phyloP scores from a whole-genome alignment of 768 basidiomycete genomes.

The Suillus brevipes region DNA sequence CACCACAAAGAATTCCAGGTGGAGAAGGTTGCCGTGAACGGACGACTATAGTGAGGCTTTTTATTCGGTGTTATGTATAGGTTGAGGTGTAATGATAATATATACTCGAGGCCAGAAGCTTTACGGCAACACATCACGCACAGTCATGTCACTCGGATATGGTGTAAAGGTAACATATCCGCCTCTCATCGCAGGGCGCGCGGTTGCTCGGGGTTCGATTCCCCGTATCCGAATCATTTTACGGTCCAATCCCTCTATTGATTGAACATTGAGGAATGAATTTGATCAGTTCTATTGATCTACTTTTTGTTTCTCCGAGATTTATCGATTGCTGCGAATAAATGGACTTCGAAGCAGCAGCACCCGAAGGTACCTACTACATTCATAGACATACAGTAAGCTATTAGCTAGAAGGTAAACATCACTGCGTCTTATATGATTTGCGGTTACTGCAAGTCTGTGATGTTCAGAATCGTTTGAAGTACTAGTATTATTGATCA shows the following conservation, averaged over 20 bases:
- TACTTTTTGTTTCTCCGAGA: background rate
- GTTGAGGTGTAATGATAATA: background rate
- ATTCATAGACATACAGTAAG: background rate
- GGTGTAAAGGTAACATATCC: slow-evolving; percentile 7
- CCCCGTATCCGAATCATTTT: slow-evolving; percentile 46
- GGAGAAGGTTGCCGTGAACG: slow-evolving; percentile 41
- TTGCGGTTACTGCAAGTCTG: background rate
- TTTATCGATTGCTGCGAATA: background rate
- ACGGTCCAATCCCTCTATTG: background rate
- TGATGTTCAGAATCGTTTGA: background rate
- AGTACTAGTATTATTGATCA: background rate
- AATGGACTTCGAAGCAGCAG: background rate
- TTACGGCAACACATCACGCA: background rate
- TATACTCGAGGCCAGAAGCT: background rate
- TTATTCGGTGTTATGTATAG: background rate
- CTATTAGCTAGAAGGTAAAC: background rate
- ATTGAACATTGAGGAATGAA: background rate
- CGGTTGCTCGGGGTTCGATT: slow-evolving; percentile 61
- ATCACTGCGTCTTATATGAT: background rate
- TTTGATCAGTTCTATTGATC: no score
- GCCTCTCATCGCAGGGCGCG: slow-evolving; percentile 18
- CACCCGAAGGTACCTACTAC: background rate
- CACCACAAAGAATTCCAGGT: slow-evolving; percentile 65
- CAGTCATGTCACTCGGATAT: background rate
- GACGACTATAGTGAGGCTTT: background rate